Evolutionary conservation across 2,329 filamentous ascomycete genomes (phyloP), one percentile per base, ranked within the genome.

Genomic region (Colletotrichum paranaense): DNA sequence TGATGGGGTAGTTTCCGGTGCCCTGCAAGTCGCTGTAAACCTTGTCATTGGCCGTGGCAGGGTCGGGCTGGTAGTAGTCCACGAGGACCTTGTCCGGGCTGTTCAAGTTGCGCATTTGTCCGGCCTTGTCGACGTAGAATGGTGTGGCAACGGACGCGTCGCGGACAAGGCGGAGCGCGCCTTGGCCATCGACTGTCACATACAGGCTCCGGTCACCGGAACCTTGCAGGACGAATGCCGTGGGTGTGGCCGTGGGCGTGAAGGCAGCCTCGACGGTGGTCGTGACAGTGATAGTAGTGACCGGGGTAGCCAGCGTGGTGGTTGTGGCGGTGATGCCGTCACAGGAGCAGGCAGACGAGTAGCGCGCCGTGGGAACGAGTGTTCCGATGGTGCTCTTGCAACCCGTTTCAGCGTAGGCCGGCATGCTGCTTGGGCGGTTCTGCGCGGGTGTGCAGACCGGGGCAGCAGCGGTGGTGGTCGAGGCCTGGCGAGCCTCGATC

Each of bases 321-420:
- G 81, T 79, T n/a, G 77, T 69, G 49, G 79, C 79, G 38, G 83
- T 84, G 77, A 86, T 80, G 64, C 84, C 84, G 78, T 81, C 85
- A 82, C 84, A 86, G 65, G 79, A 80, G 81, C 84, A 86, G 64
- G 82, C 84, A 38, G 83, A 83, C 28, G 82, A 78, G 79, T 84
- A 86, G 52, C 66, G 66, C 24, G 66, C 66, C 58, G 66, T 63
- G 24, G 66, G 66, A 12, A 19, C 66, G 19, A 68, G 66, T 16
- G 66, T 56, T 7, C 66, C 66, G n/a, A 68, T 30, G 24, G 66
- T 68, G 19, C 22, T 11, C 3, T 68, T 30, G 58, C 66, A 68
- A 2, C 30, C 67, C 19, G 58, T 57, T 35, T 64, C 30, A 11
- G 63, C 55, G 49, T 64, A 68, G 11, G 58, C 30, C 2, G 67